Evolutionary conservation across 2,329 filamentous ascomycete genomes (phyloP).

Genomic region (Calonectria henricotiae): DNA sequence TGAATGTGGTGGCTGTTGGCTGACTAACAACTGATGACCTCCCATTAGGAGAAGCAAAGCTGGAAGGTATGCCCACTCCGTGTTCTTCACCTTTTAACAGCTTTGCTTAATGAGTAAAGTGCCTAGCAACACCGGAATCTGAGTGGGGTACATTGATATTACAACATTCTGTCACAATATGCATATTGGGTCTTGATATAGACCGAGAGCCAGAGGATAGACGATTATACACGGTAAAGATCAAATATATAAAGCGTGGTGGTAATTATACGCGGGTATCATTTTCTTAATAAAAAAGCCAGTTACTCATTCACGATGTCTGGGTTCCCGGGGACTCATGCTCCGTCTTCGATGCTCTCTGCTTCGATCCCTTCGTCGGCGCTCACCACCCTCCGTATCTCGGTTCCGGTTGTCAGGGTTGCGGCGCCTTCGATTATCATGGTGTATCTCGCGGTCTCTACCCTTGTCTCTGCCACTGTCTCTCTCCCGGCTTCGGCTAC

Average conservation of each 20-base stretch:
- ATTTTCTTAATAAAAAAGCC: conserved; percentile 8
- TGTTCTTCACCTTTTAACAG: no score
- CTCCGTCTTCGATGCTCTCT: conserved; percentile 44
- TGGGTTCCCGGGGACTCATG: conserved; percentile 32
- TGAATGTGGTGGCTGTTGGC: no score
- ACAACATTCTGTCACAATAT: neutral
- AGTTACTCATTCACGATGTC: conserved; percentile 24
- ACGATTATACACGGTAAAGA: neutral
- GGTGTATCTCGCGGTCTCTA: conserved; percentile 33
- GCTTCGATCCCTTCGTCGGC: conserved; percentile 44
- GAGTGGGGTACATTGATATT: neutral
- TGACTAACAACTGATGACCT: no score
- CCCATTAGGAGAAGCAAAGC: no score
- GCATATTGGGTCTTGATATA: neutral
- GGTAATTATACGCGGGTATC: conserved; percentile 21
- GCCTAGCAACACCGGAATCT: neutral
- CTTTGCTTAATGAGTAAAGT: neutral
- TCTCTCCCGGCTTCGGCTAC: conserved; percentile 56
- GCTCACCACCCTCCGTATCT: conserved; percentile 37
- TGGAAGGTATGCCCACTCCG: no score
- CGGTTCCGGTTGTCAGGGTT: conserved; percentile 35
- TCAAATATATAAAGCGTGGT: neutral
- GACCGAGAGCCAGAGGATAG: neutral
- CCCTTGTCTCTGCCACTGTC: conserved; percentile 46
- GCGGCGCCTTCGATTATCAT: conserved; percentile 43